Conservation (phyloP, 768 basidiomycete species). For the Infundibulicybe gibba region DNA sequence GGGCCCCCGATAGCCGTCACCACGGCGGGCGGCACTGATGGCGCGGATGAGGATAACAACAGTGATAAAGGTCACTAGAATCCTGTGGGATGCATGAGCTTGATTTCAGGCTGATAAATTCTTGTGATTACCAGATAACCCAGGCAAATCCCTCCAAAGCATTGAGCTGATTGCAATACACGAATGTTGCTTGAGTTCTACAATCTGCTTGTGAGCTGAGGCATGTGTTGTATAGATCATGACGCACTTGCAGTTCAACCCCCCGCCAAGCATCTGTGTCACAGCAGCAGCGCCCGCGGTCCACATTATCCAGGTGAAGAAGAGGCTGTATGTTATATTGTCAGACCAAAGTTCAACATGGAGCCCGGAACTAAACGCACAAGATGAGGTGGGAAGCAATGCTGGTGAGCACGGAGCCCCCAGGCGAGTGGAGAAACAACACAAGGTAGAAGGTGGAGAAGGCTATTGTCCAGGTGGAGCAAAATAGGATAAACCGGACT, state of each 20-base stretch:
- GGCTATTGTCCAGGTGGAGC: conserved; percentile 68
- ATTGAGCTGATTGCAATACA: conserved; percentile 75
- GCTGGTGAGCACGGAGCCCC: conserved; percentile 51
- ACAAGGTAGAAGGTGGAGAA: conserved; percentile 47
- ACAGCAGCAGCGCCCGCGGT: conserved; percentile 68
- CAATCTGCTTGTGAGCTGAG: background rate
- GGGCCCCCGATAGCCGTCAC: conserved; percentile 60
- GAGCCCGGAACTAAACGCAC: conserved; percentile 34
- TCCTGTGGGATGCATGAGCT: conserved; percentile 34
- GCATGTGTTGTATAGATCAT: no score
- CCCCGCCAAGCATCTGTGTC: conserved; percentile 63
- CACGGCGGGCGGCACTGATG: conserved; percentile 53
- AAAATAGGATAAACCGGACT: conserved; percentile 65
- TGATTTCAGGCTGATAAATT: background rate
- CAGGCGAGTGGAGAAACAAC: conserved; percentile 49
- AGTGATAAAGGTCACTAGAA: conserved; percentile 59
- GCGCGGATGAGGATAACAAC: conserved; percentile 58
- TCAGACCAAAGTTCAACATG: background rate
- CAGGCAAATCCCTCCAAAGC: conserved; percentile 75
- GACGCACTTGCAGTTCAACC: conserved; percentile 63
- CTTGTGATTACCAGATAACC: conserved; percentile 57
- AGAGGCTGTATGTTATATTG: conserved; percentile 43
- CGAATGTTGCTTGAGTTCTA: conserved; percentile 39
- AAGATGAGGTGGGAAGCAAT: conserved; percentile 61
- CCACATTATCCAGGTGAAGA: conserved; percentile 79